Base-by-base conservation (phyloP, 1,284 basidiomycete genomes). In the Papiliotrema terrestris region DNA sequence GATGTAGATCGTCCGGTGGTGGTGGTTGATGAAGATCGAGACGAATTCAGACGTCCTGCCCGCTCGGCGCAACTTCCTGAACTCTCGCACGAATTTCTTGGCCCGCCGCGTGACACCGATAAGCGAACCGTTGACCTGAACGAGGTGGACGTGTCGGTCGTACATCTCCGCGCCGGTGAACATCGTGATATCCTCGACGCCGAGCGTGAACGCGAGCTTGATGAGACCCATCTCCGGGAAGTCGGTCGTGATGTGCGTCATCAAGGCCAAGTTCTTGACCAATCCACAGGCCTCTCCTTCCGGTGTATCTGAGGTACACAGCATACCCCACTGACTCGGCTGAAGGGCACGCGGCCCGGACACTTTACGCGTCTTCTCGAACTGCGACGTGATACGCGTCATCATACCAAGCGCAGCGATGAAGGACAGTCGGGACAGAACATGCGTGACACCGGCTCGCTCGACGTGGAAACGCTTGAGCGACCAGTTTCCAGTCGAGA, bases 401-500 rank as follows among this genome's bases (percentile, higher is more conserved):
- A 99, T 99, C 96, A 98, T 99, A 36, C 97, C 96, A 20, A 99
- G 82, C 1, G 96, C 97, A 54, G 93, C 91, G 72, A 99, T 98
- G 82, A 94, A 99, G 64, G 87, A 90, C 46, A 99, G 79, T 29
- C 97, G 86, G 69, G 89, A 94, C 26, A 99, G 84, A 56, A 99
- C 97, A 73, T 99, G 96, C 3, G 96, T 99, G 50, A 99, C 93
- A 54, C 96, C 96, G 0, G 96, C 96, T 42, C 97, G 86, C 74
- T 98, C 96, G 91, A 98, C 98, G 81, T 96, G 97, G 85, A 99
- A 99, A 58, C 96, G 90, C 78, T 98, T 99, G 54, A 98, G 80
- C 23, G 91, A 93, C 96, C 96, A 99, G 72, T 99, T 99, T 8
- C 96, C 96, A 0, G 96, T 99, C 11, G 95, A 97, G 65, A 99